Conservation (phyloP, 1,284 basidiomycete genomes). For the Fomitopsis schrenkii region DNA sequence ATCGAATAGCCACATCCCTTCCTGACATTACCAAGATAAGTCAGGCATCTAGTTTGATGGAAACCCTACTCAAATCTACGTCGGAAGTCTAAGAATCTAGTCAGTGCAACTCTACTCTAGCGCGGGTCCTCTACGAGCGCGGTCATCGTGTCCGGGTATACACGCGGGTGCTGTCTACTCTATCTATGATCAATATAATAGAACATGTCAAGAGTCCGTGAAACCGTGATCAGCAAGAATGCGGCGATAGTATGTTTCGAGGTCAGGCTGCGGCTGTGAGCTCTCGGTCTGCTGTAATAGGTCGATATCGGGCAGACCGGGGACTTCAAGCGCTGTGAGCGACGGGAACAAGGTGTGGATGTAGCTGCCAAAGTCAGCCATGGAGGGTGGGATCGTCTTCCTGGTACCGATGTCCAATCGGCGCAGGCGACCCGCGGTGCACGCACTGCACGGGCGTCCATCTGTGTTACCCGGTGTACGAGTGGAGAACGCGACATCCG, state of each 20-base stretch:
- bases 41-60: not conserved
- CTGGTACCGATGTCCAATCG: constrained; percentile 1
- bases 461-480: constrained; percentile 1
- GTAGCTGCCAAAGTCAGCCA: not conserved
- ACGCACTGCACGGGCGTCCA: not conserved
- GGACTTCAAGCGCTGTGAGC: not conserved
- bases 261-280: not conserved
- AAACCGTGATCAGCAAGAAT: not conserved
- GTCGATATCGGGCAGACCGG: not conserved
- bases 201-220: not conserved
- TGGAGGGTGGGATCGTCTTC: not conserved
- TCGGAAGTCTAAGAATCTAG: not conserved
- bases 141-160: not conserved
- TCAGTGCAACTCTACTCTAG: not conserved
- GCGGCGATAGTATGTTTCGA: not conserved
- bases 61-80: not conserved
- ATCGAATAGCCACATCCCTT: not conserved
- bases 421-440: not conserved
- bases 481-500: not conserved
- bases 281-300: not conserved
- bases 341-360: not conserved
- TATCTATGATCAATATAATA: not conserved
- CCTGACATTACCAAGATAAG: not conserved
- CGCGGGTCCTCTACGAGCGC: not conserved
- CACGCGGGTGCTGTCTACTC: not conserved